A percentile compares a stretch with the other conserved stretches of the same genome.
Evolutionary conservation across 306 rosid species (phyloP).

Genomic region (Carpinus fangiana): DNA sequence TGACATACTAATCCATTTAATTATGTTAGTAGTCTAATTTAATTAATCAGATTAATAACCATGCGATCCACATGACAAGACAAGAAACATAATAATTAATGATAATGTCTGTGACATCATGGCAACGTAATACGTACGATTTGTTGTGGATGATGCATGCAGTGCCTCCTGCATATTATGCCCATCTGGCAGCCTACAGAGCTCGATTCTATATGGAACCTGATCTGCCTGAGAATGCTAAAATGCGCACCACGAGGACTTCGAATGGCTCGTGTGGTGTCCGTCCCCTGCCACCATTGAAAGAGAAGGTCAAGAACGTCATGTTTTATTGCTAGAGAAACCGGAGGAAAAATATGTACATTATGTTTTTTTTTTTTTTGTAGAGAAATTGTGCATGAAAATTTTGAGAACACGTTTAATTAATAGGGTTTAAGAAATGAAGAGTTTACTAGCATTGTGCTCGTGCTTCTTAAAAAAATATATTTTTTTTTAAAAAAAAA

Average conservation of each 20-base stretch:
- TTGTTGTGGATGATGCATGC: neutral
- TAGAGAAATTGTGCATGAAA: neutral
- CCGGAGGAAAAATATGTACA: neutral
- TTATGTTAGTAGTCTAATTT: too few relatives aligned
- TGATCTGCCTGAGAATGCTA: slow-evolving; percentile 34
- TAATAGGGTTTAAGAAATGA: too few relatives aligned
- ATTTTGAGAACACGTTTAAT: neutral
- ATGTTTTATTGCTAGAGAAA: slow-evolving; percentile 61
- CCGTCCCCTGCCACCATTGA: slow-evolving; percentile 69
- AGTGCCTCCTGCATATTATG: slow-evolving; percentile 79
- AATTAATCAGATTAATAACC: too few relatives aligned
- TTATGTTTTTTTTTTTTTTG: neutral
- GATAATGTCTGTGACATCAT: too few relatives aligned
- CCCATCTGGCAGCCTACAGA: slow-evolving; percentile 76
- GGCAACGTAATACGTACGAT: too few relatives aligned
- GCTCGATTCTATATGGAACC: slow-evolving; percentile 85
- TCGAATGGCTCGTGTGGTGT: slow-evolving; percentile 49
- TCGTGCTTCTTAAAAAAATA: too few relatives aligned
- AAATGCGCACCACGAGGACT: slow-evolving; percentile 34
- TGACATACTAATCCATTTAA: too few relatives aligned
- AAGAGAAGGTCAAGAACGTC: slow-evolving; percentile 73
- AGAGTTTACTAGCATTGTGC: too few relatives aligned
- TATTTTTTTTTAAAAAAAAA: too few relatives aligned
- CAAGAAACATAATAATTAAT: too few relatives aligned
- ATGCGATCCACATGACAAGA: too few relatives aligned